These are phyloP conservation scores for Xylariaceae sp. DNA, from an alignment of 2,329 filamentous ascomycete species.

Conservation along the genomic window DNA sequence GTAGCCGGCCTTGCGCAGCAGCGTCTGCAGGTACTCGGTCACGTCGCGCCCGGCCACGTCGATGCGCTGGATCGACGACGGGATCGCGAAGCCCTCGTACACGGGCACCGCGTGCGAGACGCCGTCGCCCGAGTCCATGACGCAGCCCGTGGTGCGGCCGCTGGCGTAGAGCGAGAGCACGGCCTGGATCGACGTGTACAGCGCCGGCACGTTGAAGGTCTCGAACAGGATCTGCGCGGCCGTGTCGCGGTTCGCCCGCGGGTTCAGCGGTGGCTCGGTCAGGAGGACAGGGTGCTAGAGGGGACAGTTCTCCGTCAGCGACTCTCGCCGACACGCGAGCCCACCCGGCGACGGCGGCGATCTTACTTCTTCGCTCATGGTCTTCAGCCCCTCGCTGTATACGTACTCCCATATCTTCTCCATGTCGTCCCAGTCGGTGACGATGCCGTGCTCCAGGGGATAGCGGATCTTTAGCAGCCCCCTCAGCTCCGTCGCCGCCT, in stretches of 20 bases:
- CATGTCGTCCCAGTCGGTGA: slow-evolving; percentile 99
- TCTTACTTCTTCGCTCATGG: slow-evolving; percentile 83
- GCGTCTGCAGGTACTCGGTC: slow-evolving; percentile 86
- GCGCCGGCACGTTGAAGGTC: slow-evolving; percentile 93
- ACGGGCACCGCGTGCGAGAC: slow-evolving; percentile 97
- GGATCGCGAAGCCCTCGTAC: slow-evolving; percentile 95
- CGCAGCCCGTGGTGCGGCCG: slow-evolving; percentile 90
- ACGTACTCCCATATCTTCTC: slow-evolving; percentile 99
- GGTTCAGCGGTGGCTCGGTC: slow-evolving; percentile 93
- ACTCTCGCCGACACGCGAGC: too few species aligned
- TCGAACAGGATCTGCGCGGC: slow-evolving; percentile 98
- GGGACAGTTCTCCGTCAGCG: slow-evolving; percentile 1
- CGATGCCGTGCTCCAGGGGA: slow-evolving; percentile 93
- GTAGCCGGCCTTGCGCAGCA: slow-evolving; percentile 86
- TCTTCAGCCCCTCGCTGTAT: slow-evolving; percentile 92
- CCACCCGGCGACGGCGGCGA: neutral
- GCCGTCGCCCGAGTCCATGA: slow-evolving; percentile 90
- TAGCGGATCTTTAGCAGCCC: slow-evolving; percentile 94
- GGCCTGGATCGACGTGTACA: slow-evolving; percentile 95
- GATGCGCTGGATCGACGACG: slow-evolving; percentile 88
- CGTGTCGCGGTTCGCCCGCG: slow-evolving; percentile 88
- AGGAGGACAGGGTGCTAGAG: slow-evolving; percentile 85
- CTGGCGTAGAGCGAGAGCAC: slow-evolving; percentile 94
- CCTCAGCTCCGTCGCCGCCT: slow-evolving; percentile 78
- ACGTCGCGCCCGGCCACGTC: slow-evolving; percentile 95